These are phyloP conservation scores for Didymella exigua DNA, from an alignment of 2,329 filamentous ascomycete species.

Conservation along the genomic window DNA sequence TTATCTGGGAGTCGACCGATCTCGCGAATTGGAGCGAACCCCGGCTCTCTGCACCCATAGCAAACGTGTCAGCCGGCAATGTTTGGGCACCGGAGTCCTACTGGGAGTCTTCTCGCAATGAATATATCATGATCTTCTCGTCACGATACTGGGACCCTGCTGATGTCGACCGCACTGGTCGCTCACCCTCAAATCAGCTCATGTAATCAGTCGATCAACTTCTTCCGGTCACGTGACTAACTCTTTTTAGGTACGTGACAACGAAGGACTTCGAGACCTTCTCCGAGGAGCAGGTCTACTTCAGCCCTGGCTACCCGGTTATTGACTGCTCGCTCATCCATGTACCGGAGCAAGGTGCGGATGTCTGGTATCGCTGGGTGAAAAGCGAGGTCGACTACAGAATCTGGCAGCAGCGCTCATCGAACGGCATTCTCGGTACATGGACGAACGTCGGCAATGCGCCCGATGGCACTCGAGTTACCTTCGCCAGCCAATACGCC, in stretches of 20 bases:
- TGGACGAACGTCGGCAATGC: conserved; percentile 11
- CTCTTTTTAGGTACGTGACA: no score
- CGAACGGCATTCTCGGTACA: conserved; percentile 1
- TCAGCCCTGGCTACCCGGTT: conserved; percentile 11
- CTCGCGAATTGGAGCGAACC: conserved; percentile 11
- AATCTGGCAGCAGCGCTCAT: conserved; percentile 14
- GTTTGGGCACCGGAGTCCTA: conserved; percentile 13
- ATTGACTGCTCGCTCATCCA: conserved; percentile 13
- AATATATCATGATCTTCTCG: conserved; percentile 12
- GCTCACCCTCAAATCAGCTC: conserved; percentile 8
- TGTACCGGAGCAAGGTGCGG: conserved; percentile 9
- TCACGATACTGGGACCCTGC: conserved; percentile 13
- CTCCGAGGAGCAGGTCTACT: conserved; percentile 12
- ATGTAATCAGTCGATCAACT: no score
- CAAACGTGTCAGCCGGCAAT: conserved; percentile 12
- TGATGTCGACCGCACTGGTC: conserved; percentile 6
- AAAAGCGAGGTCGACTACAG: conserved; percentile 14
- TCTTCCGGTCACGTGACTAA: no score
- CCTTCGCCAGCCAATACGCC: conserved; percentile 6
- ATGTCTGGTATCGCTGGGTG: conserved; percentile 15
- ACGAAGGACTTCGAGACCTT: conserved; percentile 12
- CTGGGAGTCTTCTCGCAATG: conserved; percentile 4
- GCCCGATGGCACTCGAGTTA: conserved; percentile 10
- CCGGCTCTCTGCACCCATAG: conserved; percentile 4
- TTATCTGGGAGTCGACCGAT: conserved; percentile 12